phyloP scores from a whole-genome alignment of 2,329 filamentous ascomycete species.

The Ilyonectria robusta region DNA sequence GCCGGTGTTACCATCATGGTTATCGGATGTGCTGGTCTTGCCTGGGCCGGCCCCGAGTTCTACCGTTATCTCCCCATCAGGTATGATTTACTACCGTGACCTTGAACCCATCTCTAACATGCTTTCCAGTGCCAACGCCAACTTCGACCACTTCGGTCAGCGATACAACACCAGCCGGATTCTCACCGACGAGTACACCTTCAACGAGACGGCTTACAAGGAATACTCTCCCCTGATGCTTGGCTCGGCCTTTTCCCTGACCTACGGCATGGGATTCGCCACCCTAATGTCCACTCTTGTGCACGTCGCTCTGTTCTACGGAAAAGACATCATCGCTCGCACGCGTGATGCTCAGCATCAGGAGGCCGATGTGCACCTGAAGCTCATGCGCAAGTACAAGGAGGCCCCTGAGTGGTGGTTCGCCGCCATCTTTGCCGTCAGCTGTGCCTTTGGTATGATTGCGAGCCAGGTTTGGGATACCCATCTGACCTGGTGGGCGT shows the following conservation, averaged over 20 bases:
- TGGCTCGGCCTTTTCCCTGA: conserved; percentile 71
- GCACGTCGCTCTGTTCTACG: conserved; percentile 69
- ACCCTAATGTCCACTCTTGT: conserved; percentile 72
- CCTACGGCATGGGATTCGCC: conserved; percentile 77
- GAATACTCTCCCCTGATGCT: conserved; percentile 79
- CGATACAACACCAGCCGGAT: conserved; percentile 73
- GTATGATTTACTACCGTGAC: conserved; percentile 38
- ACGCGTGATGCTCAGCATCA: conserved; percentile 56
- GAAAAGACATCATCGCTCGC: conserved; percentile 67
- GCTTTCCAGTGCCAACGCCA: conserved; percentile 58
- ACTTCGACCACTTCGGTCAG: conserved; percentile 74
- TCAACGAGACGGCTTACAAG: conserved; percentile 73
- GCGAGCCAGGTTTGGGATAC: conserved; percentile 15
- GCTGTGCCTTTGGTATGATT: conserved; percentile 46
- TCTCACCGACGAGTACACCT: conserved; percentile 66
- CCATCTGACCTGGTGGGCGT: conserved; percentile 60
- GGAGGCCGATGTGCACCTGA: conserved; percentile 72
- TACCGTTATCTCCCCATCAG: conserved; percentile 74
- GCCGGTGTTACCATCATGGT: conserved; percentile 69
- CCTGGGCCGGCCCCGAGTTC: conserved; percentile 69
- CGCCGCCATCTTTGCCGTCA: conserved; percentile 57
- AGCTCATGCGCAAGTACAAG: conserved; percentile 72
- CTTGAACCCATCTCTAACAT: background rate
- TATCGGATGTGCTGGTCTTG: conserved; percentile 69
- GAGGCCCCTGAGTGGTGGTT: conserved; percentile 75